Evolutionary conservation across 2,329 filamentous ascomycete genomes (phyloP).

Genomic region (Orbilia ellipsospora): DNA sequence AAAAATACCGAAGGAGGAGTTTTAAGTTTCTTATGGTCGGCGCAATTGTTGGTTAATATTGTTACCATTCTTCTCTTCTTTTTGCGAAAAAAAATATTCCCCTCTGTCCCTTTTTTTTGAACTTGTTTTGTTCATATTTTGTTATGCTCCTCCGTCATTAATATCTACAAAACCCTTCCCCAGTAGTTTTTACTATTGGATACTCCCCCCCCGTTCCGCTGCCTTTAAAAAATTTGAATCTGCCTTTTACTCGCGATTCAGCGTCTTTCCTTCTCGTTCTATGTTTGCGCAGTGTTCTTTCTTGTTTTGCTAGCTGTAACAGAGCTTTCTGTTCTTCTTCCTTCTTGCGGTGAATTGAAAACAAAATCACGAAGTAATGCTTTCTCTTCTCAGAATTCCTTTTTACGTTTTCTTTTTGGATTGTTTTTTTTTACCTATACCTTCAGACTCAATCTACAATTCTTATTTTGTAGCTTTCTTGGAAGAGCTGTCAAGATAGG

Average conservation of each 20-base stretch:
- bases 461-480: constrained; percentile 13
- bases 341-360: constrained; percentile 6
- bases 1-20: constrained; percentile 50
- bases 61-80: constrained; percentile 5
- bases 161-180: not conserved
- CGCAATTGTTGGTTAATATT: constrained; percentile 32
- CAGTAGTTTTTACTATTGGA: not conserved
- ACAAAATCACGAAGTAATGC: constrained; percentile 10
- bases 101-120: not conserved
- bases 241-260: constrained; percentile 31
- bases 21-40: constrained; percentile 40
- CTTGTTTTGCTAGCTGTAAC: not conserved
- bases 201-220: not conserved
- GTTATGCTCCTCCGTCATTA: not conserved
- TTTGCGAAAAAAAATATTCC: constrained; percentile 53
- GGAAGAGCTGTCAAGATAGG: not conserved
- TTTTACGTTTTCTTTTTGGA: not conserved
- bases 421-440: not conserved
- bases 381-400: not conserved
- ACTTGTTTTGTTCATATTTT: not conserved
- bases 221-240: not conserved
- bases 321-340: not conserved
- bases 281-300: not conserved
- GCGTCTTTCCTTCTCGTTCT: constrained; percentile 20
- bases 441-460: not conserved